Evolutionary conservation across 1,284 basidiomycete genomes (phyloP).

Genomic region (Papiliotrema nemorosa): DNA sequence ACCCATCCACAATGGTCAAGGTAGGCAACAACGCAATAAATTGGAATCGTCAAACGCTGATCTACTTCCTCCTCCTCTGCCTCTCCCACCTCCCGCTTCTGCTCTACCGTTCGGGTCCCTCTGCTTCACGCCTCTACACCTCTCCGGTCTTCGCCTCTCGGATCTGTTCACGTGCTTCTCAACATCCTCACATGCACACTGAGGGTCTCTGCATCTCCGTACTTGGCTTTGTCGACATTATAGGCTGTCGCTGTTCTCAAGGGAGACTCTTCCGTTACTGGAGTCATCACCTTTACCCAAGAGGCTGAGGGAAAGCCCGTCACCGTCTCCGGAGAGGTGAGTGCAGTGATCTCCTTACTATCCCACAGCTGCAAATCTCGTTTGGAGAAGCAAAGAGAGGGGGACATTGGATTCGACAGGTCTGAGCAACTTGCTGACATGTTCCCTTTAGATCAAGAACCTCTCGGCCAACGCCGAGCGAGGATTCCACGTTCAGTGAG

Average conservation of each 20-base stretch:
- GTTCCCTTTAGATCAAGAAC: constrained; percentile 57
- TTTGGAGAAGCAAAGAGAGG: too few relatives aligned
- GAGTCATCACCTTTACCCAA: constrained; percentile 66
- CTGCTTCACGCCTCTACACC: not conserved
- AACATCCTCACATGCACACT: too few relatives aligned
- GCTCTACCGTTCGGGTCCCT: not conserved
- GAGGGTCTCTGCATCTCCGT: too few relatives aligned
- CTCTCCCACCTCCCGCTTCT: not conserved
- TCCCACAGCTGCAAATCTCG: not conserved
- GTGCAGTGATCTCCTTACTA: constrained; percentile 10
- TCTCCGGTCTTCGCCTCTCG: constrained; percentile 1
- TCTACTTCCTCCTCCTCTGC: not conserved
- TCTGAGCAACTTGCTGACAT: too few relatives aligned
- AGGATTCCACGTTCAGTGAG: constrained; percentile 76
- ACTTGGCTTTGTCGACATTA: not conserved
- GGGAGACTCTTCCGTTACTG: constrained; percentile 60
- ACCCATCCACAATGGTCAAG: constrained; percentile 40
- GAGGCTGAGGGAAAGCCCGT: constrained; percentile 56
- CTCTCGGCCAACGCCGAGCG: constrained; percentile 60
- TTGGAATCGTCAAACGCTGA: too few relatives aligned
- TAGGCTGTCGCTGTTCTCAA: constrained; percentile 67
- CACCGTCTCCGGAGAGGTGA: constrained; percentile 57
- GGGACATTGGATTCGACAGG: too few relatives aligned
- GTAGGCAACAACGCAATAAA: constrained; percentile 10
- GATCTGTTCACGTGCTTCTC: not conserved